A percentile compares a stretch with the other conserved stretches of the same genome.
Conservation (phyloP, 2,329 filamentous ascomycete species). For the Fusarium sp. region DNA sequence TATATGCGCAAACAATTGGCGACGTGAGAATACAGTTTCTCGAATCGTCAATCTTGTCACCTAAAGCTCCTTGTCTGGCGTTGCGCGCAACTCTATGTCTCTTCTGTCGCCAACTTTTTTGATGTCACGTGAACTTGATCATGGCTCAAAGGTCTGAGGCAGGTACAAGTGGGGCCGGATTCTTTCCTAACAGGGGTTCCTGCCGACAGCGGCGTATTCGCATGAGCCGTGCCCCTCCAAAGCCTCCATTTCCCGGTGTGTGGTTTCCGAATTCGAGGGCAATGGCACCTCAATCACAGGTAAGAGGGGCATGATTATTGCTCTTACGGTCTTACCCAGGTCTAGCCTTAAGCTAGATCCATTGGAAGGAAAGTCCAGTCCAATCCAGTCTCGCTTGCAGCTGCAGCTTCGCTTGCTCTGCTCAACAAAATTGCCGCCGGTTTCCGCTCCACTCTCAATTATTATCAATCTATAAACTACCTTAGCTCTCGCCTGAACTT, state of each 20-base stretch:
- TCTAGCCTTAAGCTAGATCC: conserved; percentile 11
- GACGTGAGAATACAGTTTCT: conserved; percentile 33
- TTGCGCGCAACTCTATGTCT: conserved; percentile 40
- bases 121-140: conserved; percentile 43
- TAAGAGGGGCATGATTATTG: conserved; percentile 25
- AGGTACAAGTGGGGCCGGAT: conserved; percentile 40
- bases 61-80: conserved; percentile 20
- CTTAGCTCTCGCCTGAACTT: conserved; percentile 8
- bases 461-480: conserved; percentile 27
- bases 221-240: conserved; percentile 43
- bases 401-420: conserved; percentile 7
- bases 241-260: conserved; percentile 24
- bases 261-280: conserved; percentile 32
- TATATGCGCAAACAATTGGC: conserved; percentile 29
- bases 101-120: conserved; percentile 44
- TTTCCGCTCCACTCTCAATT: conserved; percentile 27
- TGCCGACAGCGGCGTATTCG: conserved; percentile 44
- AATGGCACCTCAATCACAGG: conserved; percentile 5
- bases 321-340: not conserved
- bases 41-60: conserved; percentile 38
- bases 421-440: conserved; percentile 40
- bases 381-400: conserved; percentile 21
- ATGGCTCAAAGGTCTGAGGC: conserved; percentile 2
- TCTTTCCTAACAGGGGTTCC: conserved; percentile 14
- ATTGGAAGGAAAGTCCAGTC: conserved; percentile 14